A percentile compares a stretch with the other conserved stretches of the same genome.
phyloP scores from a whole-genome alignment of 1,284 basidiomycete species.

The Malassezia japonica region DNA sequence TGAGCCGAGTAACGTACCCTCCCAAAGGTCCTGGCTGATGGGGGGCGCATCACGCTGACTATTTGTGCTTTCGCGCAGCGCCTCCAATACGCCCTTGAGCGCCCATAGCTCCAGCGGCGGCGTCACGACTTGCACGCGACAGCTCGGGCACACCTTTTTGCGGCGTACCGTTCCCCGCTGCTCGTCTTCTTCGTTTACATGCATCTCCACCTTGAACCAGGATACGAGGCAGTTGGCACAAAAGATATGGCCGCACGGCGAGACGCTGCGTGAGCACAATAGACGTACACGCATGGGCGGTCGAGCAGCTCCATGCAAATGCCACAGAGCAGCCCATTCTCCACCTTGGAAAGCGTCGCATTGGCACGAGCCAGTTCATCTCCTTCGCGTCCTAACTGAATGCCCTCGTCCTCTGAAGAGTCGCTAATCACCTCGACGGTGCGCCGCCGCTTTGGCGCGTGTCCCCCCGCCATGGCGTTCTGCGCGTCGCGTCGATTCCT shows the following conservation, averaged over 20 bases:
- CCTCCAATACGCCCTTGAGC: constrained; percentile 32
- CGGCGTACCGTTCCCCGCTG: constrained; percentile 19
- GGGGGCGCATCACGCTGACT: neutral
- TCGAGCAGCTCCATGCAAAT: constrained; percentile 15
- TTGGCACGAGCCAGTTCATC: neutral
- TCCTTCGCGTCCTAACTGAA: no score
- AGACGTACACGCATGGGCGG: constrained; percentile 14
- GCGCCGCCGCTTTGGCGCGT: constrained; percentile 3
- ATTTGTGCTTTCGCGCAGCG: constrained; percentile 20
- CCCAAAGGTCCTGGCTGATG: constrained; percentile 7
- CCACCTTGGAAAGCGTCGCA: neutral
- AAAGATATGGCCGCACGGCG: constrained; percentile 42
- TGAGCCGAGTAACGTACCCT: constrained; percentile 6
- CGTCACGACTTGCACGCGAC: constrained; percentile 31
- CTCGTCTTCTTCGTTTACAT: constrained; percentile 17
- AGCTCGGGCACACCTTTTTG: constrained; percentile 41
- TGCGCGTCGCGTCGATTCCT: neutral
- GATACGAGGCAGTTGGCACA: constrained; percentile 38
- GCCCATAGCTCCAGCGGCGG: constrained; percentile 36
- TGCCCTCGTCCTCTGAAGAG: neutral
- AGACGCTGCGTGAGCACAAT: constrained; percentile 17
- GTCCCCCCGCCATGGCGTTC: neutral
- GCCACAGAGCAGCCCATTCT: constrained; percentile 6
- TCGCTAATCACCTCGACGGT: neutral
- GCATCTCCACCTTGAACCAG: constrained; percentile 35